phyloP scores from a whole-genome alignment of 768 basidiomycete species.

The Kwoniella europaea region DNA sequence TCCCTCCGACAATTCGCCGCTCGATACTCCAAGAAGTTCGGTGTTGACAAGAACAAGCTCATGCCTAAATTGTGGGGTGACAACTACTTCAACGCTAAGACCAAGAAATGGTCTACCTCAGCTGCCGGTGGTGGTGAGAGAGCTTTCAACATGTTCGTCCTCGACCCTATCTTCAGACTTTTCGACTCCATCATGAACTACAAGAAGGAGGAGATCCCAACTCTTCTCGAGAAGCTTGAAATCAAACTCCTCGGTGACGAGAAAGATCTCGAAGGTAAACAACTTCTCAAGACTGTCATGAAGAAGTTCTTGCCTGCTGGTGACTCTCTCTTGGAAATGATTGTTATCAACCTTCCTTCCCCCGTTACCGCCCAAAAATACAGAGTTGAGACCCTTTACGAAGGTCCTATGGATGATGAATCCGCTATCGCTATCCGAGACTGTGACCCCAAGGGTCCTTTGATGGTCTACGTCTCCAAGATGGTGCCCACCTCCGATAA shows the following conservation, averaged over 20 bases:
- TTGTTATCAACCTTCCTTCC: conserved; percentile 98
- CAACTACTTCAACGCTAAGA: conserved; percentile 97
- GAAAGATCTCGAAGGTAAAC: conserved; percentile 92
- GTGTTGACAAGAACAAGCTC: conserved; percentile 98
- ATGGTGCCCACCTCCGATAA: conserved; percentile 99
- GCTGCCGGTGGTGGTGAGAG: conserved; percentile 85
- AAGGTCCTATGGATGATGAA: conserved; percentile 99
- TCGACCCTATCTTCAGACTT: conserved; percentile 98
- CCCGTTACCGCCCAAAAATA: conserved; percentile 96
- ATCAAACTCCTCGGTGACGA: conserved; percentile 85
- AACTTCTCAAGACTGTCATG: conserved; percentile 96
- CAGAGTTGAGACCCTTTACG: conserved; percentile 99
- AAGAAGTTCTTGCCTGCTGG: conserved; percentile 99
- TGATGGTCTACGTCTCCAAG: conserved; percentile 98
- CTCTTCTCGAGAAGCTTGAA: conserved; percentile 95
- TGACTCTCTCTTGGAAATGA: conserved; percentile 99
- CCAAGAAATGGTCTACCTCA: conserved; percentile 93
- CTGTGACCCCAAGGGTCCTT: conserved; percentile 93
- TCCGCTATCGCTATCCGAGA: conserved; percentile 98
- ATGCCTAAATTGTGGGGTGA: conserved; percentile 98
- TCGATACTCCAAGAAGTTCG: conserved; percentile 97
- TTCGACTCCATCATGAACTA: conserved; percentile 99
- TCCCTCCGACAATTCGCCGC: conserved; percentile 95
- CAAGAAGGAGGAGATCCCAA: conserved; percentile 84
- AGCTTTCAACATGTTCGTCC: conserved; percentile 95